These are phyloP conservation scores for Lactuca sativa DNA, from an alignment of 129 eudicot genomes.

Conservation along the genomic window DNA sequence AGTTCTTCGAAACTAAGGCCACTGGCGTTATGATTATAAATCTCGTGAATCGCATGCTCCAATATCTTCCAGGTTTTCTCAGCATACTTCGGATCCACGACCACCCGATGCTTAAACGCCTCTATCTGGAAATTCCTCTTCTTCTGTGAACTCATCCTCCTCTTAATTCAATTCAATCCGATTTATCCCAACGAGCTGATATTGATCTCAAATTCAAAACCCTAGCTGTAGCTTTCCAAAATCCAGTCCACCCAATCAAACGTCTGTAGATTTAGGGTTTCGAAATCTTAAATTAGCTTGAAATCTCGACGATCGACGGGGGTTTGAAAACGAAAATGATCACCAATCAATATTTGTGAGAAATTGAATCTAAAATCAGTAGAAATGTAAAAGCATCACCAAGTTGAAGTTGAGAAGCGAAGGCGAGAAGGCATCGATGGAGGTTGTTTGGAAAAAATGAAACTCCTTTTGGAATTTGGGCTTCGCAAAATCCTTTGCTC, in stretches of 20 bases:
- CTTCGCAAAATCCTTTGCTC: neutral
- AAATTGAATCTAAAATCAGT: conserved; percentile 1
- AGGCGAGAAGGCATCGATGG: conserved; percentile 20
- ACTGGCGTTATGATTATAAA: conserved; percentile 59
- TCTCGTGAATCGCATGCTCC: conserved; percentile 70
- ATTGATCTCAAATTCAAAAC: conserved; percentile 10
- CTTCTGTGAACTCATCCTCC: conserved; percentile 54
- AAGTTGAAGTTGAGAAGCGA: conserved; percentile 18
- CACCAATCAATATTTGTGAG: neutral
- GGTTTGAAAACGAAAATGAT: conserved; percentile 12
- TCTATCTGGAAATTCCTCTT: conserved; percentile 60
- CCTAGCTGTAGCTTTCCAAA: conserved; percentile 8
- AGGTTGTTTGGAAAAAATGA: conserved; percentile 10
- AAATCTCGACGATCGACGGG: conserved; percentile 13
- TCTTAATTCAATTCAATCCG: conserved; percentile 15
- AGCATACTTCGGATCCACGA: conserved; percentile 64
- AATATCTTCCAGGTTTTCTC: conserved; percentile 62
- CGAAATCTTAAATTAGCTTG: neutral
- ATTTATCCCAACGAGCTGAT: conserved; percentile 3
- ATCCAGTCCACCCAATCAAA: conserved; percentile 7
- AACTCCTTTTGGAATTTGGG: neutral
- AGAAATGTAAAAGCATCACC: conserved; percentile 17
- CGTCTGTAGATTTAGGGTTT: conserved; percentile 30
- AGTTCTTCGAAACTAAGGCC: conserved; percentile 60
- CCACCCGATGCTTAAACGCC: conserved; percentile 58